A percentile compares a stretch with the other conserved stretches of the same genome.
phyloP scores from a whole-genome alignment of 2,329 filamentous ascomycete species.

The Neonectria ditissima region DNA sequence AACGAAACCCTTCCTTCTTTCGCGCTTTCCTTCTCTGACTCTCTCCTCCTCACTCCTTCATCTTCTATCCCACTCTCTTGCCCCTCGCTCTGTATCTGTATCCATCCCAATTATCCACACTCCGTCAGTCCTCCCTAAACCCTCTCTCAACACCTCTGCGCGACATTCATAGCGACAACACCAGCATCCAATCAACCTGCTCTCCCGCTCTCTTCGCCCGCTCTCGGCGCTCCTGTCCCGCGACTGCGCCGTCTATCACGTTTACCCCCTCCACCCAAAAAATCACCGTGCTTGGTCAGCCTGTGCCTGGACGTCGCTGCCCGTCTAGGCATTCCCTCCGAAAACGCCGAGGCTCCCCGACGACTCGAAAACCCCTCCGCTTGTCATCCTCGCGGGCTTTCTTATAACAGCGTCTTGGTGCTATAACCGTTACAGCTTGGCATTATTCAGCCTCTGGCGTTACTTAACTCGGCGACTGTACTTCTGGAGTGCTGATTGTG shows the following conservation, averaged over 20 bases:
- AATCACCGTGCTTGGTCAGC: background rate
- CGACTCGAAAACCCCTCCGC: slow-evolving; percentile 11
- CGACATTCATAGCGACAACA: background rate
- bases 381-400: background rate
- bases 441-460: background rate
- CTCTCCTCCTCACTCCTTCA: slow-evolving; percentile 30
- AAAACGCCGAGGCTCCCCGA: slow-evolving; percentile 17
- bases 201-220: background rate
- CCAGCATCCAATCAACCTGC: background rate
- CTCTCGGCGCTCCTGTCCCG: background rate
- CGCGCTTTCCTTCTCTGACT: background rate
- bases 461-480: background rate
- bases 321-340: slow-evolving; percentile 11
- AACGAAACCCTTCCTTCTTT: slow-evolving; percentile 40
- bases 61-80: slow-evolving; percentile 8
- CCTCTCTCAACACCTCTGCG: background rate
- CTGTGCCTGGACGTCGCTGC: background rate
- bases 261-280: slow-evolving; percentile 11
- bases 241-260: background rate
- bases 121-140: background rate
- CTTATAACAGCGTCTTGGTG: background rate
- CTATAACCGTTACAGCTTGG: background rate
- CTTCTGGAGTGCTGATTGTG: slow-evolving; percentile 11
- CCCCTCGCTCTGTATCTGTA: background rate
- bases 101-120: background rate